Evolutionary conservation across 2,329 filamentous ascomycete genomes (phyloP).

Genomic region (Tolypocladium album): DNA sequence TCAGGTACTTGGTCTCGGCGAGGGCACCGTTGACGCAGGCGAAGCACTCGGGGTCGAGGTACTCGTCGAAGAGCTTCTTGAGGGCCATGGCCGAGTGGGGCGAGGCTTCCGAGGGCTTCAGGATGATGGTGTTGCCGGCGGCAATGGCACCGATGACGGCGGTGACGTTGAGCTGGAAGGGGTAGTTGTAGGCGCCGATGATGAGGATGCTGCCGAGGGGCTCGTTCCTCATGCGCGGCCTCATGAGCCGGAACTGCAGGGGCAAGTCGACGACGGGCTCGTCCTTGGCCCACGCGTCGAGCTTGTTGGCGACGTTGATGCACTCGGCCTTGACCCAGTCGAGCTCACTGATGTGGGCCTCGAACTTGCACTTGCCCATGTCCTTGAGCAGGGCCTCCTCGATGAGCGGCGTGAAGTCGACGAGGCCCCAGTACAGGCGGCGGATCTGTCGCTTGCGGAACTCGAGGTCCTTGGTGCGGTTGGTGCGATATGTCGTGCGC

Average conservation of each 20-base stretch:
- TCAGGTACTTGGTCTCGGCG: slow-evolving; percentile 67
- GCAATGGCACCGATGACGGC: slow-evolving; percentile 84
- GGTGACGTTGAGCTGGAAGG: slow-evolving; percentile 66
- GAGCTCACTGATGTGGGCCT: slow-evolving; percentile 65
- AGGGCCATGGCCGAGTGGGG: slow-evolving; percentile 68
- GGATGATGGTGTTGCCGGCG: slow-evolving; percentile 76
- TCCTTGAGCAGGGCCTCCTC: slow-evolving; percentile 67
- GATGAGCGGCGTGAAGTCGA: slow-evolving; percentile 65
- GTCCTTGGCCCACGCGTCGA: slow-evolving; percentile 75
- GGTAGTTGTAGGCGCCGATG: slow-evolving; percentile 93
- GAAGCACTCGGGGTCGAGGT: slow-evolving; percentile 70
- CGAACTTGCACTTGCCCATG: slow-evolving; percentile 66
- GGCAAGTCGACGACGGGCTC: slow-evolving; percentile 63
- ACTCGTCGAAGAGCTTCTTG: slow-evolving; percentile 64
- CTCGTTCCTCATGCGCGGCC: slow-evolving; percentile 72
- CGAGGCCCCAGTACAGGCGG: slow-evolving; percentile 88
- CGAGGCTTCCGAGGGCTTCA: slow-evolving; percentile 85
- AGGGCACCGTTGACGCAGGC: slow-evolving; percentile 70
- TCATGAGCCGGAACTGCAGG: slow-evolving; percentile 56
- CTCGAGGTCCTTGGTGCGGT: slow-evolving; percentile 72
- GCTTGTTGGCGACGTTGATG: slow-evolving; percentile 63
- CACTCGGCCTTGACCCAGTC: slow-evolving; percentile 74
- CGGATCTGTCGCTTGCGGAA: slow-evolving; percentile 80
- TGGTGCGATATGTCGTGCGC: slow-evolving; percentile 60
- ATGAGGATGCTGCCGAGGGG: slow-evolving; percentile 75